Evolutionary conservation across 768 basidiomycete species (phyloP).

Genomic region (Termitomyces sp.): DNA sequence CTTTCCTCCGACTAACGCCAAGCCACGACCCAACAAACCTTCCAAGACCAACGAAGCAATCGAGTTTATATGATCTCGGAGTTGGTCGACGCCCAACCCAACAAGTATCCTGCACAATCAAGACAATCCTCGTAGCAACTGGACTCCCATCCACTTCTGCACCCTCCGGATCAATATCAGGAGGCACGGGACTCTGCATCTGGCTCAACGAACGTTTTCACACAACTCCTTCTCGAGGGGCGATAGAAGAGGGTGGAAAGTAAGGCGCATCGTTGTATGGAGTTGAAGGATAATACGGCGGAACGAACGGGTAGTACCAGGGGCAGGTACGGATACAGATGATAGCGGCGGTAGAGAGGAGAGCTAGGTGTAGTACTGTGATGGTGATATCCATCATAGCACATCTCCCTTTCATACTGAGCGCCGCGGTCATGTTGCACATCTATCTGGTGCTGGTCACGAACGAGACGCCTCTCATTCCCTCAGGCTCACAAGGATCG

Average conservation of each 20-base stretch:
- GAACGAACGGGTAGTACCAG: neutral
- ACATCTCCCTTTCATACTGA: neutral
- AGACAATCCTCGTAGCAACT: constrained; percentile 6
- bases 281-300: neutral
- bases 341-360: neutral
- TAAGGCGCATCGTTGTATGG: neutral
- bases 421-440: neutral
- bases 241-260: neutral
- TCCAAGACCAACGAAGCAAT: constrained; percentile 58
- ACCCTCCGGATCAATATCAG: constrained; percentile 2
- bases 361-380: neutral
- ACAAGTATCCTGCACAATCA: constrained; percentile 9
- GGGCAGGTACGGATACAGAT: constrained; percentile 1
- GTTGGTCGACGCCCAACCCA: constrained; percentile 42
- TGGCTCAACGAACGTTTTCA: neutral
- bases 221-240: neutral
- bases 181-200: neutral
- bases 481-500: neutral
- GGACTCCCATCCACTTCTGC: neutral
- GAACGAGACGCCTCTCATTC: neutral
- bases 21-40: constrained; percentile 59
- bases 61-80: constrained; percentile 49
- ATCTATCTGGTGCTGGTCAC: neutral
- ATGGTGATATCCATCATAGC: neutral
- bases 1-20: constrained; percentile 50